Conservation (phyloP, 1,139 yeast species). For the Scheffersomyces cryptocercus region DNA sequence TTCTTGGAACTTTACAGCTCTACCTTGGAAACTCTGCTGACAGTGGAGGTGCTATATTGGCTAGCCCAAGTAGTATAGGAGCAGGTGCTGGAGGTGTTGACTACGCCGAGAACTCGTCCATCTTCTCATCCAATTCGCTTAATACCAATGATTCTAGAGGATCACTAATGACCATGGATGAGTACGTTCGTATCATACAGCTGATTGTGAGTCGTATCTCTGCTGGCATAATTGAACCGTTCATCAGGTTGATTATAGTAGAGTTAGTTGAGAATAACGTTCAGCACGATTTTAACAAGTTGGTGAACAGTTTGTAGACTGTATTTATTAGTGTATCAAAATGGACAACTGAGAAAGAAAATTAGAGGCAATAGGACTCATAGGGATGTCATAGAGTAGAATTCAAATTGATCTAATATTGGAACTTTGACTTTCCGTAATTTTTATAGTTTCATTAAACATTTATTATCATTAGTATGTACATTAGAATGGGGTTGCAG, state of each 20-base stretch:
- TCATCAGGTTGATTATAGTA: slow-evolving; percentile 29
- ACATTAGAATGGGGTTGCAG: too few relatives aligned
- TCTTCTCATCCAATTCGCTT: slow-evolving; percentile 32
- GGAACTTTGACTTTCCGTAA: too few relatives aligned
- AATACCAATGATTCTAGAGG: slow-evolving; percentile 26
- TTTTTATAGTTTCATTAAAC: too few relatives aligned
- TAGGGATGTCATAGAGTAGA: too few relatives aligned
- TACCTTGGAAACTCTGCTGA: slow-evolving; percentile 9
- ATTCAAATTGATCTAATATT: too few relatives aligned
- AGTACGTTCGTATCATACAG: slow-evolving; percentile 31
- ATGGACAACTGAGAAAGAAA: too few relatives aligned
- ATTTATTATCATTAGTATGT: too few relatives aligned
- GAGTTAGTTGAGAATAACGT: slow-evolving; percentile 34
- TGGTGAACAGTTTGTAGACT: slow-evolving; percentile 26
- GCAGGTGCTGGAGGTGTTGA: background rate
- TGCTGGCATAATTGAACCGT: slow-evolving; percentile 42
- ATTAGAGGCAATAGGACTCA: too few relatives aligned
- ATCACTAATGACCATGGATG: slow-evolving; percentile 30
- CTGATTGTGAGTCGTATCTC: slow-evolving; percentile 32
- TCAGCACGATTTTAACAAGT: slow-evolving; percentile 30
- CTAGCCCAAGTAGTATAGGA: background rate
- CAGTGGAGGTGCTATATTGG: background rate
- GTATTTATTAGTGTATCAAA: background rate
- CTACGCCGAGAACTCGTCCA: slow-evolving; percentile 28
- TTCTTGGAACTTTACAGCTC: slow-evolving; percentile 24